Evolutionary conservation across 192 early-diverging fungal species (phyloP), one percentile per base, ranked within the genome.

Genomic region (Backusella australiensis): DNA sequence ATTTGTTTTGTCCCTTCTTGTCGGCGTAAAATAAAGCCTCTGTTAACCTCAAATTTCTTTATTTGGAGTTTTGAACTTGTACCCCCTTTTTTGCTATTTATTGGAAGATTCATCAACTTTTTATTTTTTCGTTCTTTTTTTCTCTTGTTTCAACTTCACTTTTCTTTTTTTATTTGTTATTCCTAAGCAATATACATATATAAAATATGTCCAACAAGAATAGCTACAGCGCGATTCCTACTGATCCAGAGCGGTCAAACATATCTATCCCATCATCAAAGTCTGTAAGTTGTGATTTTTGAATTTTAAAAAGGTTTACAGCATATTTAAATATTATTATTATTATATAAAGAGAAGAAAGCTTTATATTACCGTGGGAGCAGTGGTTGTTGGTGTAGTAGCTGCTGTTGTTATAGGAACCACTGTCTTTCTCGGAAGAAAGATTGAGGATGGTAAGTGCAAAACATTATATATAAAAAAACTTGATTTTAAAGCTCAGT

Each of bases 181-280:
- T 59, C 17, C 23, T 21, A n/a, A 68, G 26, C 35, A 68, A 35
- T 17, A 59, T 12, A 59, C 12, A 59, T 23, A 59, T 23, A 59
- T 2, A 59, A 42, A 71, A 12, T 29, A 44, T 71, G 69, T 26
- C 69, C 39, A 71, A 71, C n/a, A 71, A 38, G 14, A 71, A 44
- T 41, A 42, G 52, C 34, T 77, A 77, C 63, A 42, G 44, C 8
- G 53, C 76, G 17, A 77, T 77, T 68, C 71, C 76, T 29, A 39
- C 70, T 19, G 75, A 77, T 34, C 76, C 49, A 12, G 76, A 73
- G 23, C 11, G 59, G 23, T 35, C 42, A 56, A 36, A n/a, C 38
- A 49, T 23, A 70, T 6, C 29, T 34, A 26, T 39, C n/a, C 41
- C 67, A 8, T 5, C 34, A 34, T 34, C 35, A 63, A 63, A 63